Evolutionary conservation across 306 rosid species (phyloP).

Genomic region (Lotus japonicus): DNA sequence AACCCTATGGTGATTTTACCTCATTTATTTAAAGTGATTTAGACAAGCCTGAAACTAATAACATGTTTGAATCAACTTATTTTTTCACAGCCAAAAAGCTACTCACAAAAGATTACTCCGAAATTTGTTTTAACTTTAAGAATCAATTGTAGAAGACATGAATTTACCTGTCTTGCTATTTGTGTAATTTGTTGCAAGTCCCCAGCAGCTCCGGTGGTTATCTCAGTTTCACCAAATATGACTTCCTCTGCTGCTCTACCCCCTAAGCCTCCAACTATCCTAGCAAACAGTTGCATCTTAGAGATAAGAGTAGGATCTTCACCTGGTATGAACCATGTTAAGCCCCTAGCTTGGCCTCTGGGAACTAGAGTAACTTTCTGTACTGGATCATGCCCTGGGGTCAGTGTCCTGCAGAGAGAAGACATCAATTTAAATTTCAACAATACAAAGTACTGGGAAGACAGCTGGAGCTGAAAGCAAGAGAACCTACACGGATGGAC

Average conservation of each 20-base stretch:
- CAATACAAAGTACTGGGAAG: neutral
- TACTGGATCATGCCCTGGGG: constrained; percentile 67
- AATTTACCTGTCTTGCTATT: constrained; percentile 52
- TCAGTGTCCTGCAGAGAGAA: constrained; percentile 41
- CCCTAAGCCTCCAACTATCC: constrained; percentile 72
- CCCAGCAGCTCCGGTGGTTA: constrained; percentile 73
- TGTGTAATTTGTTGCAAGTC: constrained; percentile 68
- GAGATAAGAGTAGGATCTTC: constrained; percentile 63
- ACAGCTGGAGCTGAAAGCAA: no score
- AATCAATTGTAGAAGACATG: no score
- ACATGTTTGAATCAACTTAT: no score
- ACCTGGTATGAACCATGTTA: constrained; percentile 70
- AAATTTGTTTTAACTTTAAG: no score
- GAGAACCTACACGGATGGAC: no score
- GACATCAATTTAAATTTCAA: neutral
- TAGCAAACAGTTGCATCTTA: constrained; percentile 61
- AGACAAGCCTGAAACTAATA: no score
- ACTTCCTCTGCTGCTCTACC: constrained; percentile 81
- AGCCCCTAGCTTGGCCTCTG: constrained; percentile 65
- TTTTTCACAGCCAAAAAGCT: no score
- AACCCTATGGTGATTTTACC: no score
- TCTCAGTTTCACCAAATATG: constrained; percentile 69
- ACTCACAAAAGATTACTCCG: no score
- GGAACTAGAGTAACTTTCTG: constrained; percentile 71
- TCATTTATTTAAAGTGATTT: no score